phyloP scores from a whole-genome alignment of 2,329 filamentous ascomycete species.

The Rutstroemia sp. region DNA sequence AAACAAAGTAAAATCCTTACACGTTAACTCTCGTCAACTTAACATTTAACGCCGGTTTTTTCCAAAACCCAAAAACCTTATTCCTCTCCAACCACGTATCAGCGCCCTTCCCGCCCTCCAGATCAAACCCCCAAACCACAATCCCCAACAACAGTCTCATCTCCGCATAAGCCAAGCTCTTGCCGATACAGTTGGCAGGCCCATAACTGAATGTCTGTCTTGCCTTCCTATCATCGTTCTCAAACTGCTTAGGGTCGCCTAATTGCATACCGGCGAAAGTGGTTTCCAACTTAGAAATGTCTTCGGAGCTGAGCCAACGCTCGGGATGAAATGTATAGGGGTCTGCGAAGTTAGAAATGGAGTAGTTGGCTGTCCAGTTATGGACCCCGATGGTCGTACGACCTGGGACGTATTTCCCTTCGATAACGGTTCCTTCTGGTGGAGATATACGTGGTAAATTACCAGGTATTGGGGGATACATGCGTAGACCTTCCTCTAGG shows the following conservation, averaged over 20 bases:
- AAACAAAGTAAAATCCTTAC: not conserved
- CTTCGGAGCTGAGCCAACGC: not conserved
- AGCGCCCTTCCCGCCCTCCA: not conserved
- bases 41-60: slow-evolving; percentile 2
- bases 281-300: not conserved
- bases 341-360: not conserved
- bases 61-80: not conserved
- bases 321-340: slow-evolving; percentile 1
- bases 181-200: slow-evolving; percentile 5
- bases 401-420: not conserved
- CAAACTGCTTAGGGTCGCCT: not conserved
- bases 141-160: slow-evolving; percentile 2
- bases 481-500: slow-evolving; percentile 13
- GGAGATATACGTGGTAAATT: not conserved
- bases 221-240: not conserved
- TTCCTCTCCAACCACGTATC: slow-evolving; percentile 5
- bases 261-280: not conserved
- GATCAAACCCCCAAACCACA: slow-evolving; percentile 7
- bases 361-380: not conserved
- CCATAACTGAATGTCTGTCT: slow-evolving; percentile 1
- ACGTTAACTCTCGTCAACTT: slow-evolving; percentile 3
- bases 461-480: slow-evolving; percentile 11
- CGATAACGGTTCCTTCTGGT: not conserved
- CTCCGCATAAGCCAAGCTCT: slow-evolving; percentile 9
- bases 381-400: not conserved